phyloP scores from a whole-genome alignment of 2,329 filamentous ascomycete species.

The Balansia obtecta region DNA sequence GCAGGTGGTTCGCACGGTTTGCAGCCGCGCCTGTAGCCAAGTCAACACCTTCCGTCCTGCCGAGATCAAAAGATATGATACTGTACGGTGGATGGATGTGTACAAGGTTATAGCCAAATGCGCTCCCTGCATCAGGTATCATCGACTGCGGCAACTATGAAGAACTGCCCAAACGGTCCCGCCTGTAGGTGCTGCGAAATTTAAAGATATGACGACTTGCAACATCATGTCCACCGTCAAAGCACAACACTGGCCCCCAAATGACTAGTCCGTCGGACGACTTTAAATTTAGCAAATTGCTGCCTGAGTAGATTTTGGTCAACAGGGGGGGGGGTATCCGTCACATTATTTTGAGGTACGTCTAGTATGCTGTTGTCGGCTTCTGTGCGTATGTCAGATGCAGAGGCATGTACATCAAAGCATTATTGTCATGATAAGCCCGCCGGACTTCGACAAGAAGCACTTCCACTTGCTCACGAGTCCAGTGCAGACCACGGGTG shows the following conservation, averaged over 20 bases:
- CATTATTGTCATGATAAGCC: constrained; percentile 32
- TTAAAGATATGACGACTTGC: too few species aligned
- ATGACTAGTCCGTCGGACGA: not conserved
- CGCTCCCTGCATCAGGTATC: too few species aligned
- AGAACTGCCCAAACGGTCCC: too few species aligned
- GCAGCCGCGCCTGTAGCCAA: not conserved
- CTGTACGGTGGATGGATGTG: not conserved
- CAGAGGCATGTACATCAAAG: constrained; percentile 42
- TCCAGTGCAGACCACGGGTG: constrained; percentile 36
- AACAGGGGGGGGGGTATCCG: not conserved
- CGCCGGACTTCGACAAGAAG: constrained; percentile 35
- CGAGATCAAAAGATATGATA: too few species aligned
- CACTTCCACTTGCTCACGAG: constrained; percentile 33
- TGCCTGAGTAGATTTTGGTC: not conserved
- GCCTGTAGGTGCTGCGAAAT: too few species aligned
- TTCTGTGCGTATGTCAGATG: constrained; percentile 43
- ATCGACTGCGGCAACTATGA: too few species aligned
- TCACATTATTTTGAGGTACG: not conserved
- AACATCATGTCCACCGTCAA: too few species aligned
- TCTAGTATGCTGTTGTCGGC: constrained; percentile 16
- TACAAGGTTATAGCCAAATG: not conserved
- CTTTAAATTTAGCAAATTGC: not conserved
- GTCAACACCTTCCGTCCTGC: not conserved
- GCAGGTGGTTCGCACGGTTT: not conserved
- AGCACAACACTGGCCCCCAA: not conserved